A percentile compares a stretch with the other conserved stretches of the same genome.
These are phyloP conservation scores for Penicillium sp. DNA, from an alignment of 2,329 filamentous ascomycete species.

Conservation along the genomic window DNA sequence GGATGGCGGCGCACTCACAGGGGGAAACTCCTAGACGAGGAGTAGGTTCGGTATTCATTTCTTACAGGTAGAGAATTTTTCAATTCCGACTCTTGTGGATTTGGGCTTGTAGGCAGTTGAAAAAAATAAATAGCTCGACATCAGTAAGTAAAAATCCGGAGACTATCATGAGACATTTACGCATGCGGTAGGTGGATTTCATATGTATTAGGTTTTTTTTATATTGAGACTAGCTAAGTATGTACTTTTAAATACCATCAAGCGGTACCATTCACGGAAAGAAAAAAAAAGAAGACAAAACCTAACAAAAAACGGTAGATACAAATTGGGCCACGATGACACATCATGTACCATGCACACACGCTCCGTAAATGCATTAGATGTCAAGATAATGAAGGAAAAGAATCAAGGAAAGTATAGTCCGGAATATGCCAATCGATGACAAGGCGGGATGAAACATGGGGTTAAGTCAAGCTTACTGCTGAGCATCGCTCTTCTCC, in stretches of 20 bases:
- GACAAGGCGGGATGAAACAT: neutral
- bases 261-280: neutral
- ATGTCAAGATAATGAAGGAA: conserved; percentile 7
- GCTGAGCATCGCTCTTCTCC: conserved; percentile 26
- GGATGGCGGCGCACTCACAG: no score
- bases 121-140: no score
- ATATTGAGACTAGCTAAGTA: neutral
- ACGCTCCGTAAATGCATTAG: conserved; percentile 30
- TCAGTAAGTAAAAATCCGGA: no score
- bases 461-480: conserved; percentile 6
- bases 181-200: no score
- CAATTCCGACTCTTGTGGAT: no score
- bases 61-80: no score
- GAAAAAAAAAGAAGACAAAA: neutral
- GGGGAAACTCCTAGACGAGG: no score
- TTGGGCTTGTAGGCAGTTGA: no score
- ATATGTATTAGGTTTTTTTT: neutral
- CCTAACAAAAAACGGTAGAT: neutral
- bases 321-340: conserved; percentile 5
- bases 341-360: conserved; percentile 6
- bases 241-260: neutral
- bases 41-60: no score
- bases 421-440: neutral
- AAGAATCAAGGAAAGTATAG: neutral
- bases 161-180: no score